These are phyloP conservation scores for Arthrobotrys pseudoclavata DNA, from an alignment of 2,329 filamentous ascomycete species.

Conservation along the genomic window DNA sequence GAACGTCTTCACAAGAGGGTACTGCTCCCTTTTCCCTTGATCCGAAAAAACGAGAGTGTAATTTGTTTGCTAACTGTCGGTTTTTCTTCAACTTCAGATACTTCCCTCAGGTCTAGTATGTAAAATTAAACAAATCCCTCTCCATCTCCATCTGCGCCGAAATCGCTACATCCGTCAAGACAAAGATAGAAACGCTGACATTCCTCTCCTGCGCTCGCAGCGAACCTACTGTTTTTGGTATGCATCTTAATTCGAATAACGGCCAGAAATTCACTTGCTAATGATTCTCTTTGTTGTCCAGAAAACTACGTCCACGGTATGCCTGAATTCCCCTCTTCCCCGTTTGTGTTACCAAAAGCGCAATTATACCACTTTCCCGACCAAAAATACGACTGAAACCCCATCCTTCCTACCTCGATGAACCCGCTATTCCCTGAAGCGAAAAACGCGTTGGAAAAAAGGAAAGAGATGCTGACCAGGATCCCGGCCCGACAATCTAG, in stretches of 20 bases:
- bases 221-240: constrained; percentile 92
- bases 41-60: background rate
- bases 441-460: constrained; percentile 5
- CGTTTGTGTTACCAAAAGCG: constrained; percentile 46
- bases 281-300: constrained; percentile 63
- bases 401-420: constrained; percentile 7
- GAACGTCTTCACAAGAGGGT: constrained; percentile 99
- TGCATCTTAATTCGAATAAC: constrained; percentile 60
- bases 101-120: constrained; percentile 90
- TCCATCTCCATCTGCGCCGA: constrained; percentile 48
- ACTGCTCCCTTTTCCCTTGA: constrained; percentile 61
- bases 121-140: constrained; percentile 66
- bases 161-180: background rate
- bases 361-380: constrained; percentile 26
- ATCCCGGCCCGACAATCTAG: constrained; percentile 65
- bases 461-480: constrained; percentile 12
- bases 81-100: constrained; percentile 72
- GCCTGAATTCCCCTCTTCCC: constrained; percentile 62
- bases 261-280: constrained; percentile 12
- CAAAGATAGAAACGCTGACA: constrained; percentile 35
- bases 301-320: constrained; percentile 98
- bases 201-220: constrained; percentile 65
- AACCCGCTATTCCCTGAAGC: constrained; percentile 30
- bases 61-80: constrained; percentile 49
- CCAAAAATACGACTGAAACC: constrained; percentile 23